Evolutionary conservation across 345 rosid genomes (phyloP), one percentile per base, ranked within the genome.

Genomic region (Sisymbrium altissimum): DNA sequence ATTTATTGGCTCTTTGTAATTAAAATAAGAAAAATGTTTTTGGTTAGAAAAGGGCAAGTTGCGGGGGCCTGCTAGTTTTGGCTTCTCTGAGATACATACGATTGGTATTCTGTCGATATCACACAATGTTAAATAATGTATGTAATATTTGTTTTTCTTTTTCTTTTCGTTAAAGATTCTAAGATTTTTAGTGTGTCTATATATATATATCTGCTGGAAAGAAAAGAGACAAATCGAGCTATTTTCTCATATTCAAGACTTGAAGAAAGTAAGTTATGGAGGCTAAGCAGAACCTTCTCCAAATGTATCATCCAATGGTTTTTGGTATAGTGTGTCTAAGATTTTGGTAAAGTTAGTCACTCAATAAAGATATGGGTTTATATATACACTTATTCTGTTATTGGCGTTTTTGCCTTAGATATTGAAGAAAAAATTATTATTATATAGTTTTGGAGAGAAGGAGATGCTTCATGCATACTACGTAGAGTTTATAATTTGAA

Each of bases 61-160:
- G 33, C 30, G 21, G 39, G 76, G 70, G 64, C 64, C 64, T 64
- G 19, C 44, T 39, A 8, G 19, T 56, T 41, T 73, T 64, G 71
- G 70, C 55, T 35, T 44, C 48, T 43, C 29, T 55, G 7, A 33
- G n/a, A 58, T 33, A 33, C 27, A 3, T 58, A 45, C 19, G 30
- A 5, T 46, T 15, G 1, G 38, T 46, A 59, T 70, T 35, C 48
- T 63, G 55, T 69, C 55, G 55, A 15, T 69, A 19, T 69, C 54
- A 56, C 43, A 30, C 49, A 15, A 43, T n/a, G 46, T 38, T 21
- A 9, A 23, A 25, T 17, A 43, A 13, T 15, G 25, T 43, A 15
- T 43, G 58, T 54, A 54, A 1, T 8, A 46, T 55, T 55, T 30
- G 7, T 30, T 55, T 50, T 10, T 21, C 11, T 25, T 23, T 23